Evolutionary conservation across 1,284 basidiomycete species (phyloP), one percentile per base, ranked within the genome.

Genomic region (Austropuccinia psidii): DNA sequence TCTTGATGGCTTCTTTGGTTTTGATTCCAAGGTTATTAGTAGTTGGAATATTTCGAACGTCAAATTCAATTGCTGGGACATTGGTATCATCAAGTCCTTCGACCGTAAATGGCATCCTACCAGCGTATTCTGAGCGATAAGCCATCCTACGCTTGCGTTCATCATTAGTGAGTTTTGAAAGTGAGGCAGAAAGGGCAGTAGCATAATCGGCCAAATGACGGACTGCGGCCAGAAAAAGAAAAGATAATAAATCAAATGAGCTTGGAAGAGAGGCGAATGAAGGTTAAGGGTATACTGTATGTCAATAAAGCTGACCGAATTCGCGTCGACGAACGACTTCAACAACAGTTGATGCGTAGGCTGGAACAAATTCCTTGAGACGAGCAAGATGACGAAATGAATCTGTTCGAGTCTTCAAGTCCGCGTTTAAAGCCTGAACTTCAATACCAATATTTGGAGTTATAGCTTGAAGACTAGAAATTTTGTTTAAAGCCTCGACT

Each of bases 321-420:
- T 95, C 91, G 76, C 90, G 90, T 68, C 95, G 83, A 70, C 94
- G 84, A 0, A 95, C 90, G 43, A 95, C 87, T 81, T 98, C 95
- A 13, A 95, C 85, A 1, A 97, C 85, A 0, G 93, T 93, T 0
- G 92, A 90, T 0, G 91, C 90, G 80, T 98, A 98, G 0, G 91
- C 92, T 79, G 92, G 93, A 0, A 95, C 82, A 86, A 98, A 90
- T 73, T 86, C 88, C 78, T 96, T 92, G 45, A 98, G 83, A 15
- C 94, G 85, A 68, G 89, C 87, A 15, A 98, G 89, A 79, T 98
- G 93, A 24, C 89, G 86, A 81, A 98, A 98, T 64, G 89, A 90
- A 55, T 88, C 91, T 81, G 79, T 35, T 24, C 66, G 35, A 57
- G 73, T 31, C 50, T 62, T 29, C 43, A 43, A n/a, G 55, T 74